These are phyloP conservation scores for Cubamyces lactineus DNA, from an alignment of 768 basidiomycete species.

Conservation along the genomic window DNA sequence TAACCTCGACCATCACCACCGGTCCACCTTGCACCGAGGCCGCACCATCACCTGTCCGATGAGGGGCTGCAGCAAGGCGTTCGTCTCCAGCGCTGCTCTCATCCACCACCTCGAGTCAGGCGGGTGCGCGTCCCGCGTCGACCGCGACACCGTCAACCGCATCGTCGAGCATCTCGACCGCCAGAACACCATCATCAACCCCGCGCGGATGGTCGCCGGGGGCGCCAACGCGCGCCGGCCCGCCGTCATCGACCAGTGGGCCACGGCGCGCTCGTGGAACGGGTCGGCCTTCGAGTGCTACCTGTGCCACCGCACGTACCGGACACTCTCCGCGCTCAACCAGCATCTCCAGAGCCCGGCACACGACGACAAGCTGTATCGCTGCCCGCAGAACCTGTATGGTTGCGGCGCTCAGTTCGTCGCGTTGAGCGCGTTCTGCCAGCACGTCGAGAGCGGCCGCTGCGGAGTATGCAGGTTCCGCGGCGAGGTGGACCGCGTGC, in stretches of 20 bases:
- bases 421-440: slow-evolving; percentile 60
- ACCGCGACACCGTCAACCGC: slow-evolving; percentile 43
- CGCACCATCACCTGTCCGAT: slow-evolving; percentile 42
- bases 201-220: slow-evolving; percentile 51
- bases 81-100: slow-evolving; percentile 58
- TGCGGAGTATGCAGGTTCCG: slow-evolving; percentile 59
- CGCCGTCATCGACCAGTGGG: slow-evolving; percentile 39
- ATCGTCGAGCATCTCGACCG: slow-evolving; percentile 48
- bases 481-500: slow-evolving; percentile 39
- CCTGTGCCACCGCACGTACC: slow-evolving; percentile 53
- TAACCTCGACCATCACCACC: slow-evolving; percentile 52
- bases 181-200: slow-evolving; percentile 55
- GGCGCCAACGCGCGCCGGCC: slow-evolving; percentile 14
- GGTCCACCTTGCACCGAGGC: slow-evolving; percentile 53
- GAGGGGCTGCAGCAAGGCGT: slow-evolving; percentile 47
- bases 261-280: slow-evolving; percentile 47
- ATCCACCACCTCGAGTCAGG: slow-evolving; percentile 68
- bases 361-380: slow-evolving; percentile 56
- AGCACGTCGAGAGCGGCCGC: slow-evolving; percentile 66
- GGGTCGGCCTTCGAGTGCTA: slow-evolving; percentile 60
- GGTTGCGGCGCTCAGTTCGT: slow-evolving; percentile 48
- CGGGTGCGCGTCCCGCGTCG: slow-evolving; percentile 53
- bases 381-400: slow-evolving; percentile 48
- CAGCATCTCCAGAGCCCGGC: slow-evolving; percentile 65
- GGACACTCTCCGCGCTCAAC: slow-evolving; percentile 51